Evolutionary conservation across 2,329 filamentous ascomycete genomes (phyloP), one percentile per base, ranked within the genome.

Genomic region (Penicillium verrucosum): DNA sequence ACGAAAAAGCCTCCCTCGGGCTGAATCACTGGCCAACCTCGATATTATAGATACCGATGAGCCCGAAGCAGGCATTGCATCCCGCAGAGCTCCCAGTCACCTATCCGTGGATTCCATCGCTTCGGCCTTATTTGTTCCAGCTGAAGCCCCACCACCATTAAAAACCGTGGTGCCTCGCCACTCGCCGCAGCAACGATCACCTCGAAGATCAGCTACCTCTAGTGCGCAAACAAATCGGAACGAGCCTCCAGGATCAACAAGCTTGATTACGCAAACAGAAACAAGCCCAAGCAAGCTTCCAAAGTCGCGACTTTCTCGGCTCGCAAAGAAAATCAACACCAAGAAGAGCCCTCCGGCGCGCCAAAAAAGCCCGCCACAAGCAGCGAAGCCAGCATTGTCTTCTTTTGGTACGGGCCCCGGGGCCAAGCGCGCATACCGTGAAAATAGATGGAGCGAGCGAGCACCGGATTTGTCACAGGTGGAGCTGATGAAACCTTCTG

Each of bases 381-480:
- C 32, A 23, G 41, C 32, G 23, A 52, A 30, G 43, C 32, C 50
- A n/a, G 12, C 12, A 37, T 25, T 52, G 14, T 52, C 41, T 46
- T 27, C 29, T 7, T 52, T 46, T 23, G 50, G 32, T n/a, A 30
- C 32, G 14, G 41, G 50, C 21, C 23, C 23, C 4, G 41, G 12
- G 5, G 7, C 5, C 8, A 37, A 52, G 29, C 42, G 46, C 23
- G 52, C 54, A 18, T 36, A 25, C 23, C 32, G 27, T 9, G n/a
- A 27, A 23, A 43, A n/a, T 7, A 61, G 68, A 42, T 58, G 58
- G 8, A 56, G 64, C 34, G 75, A 77, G 32, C 68, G 65, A 40
- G 61, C 65, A n/a, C 75, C 76, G 16, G 66, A 76, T 59, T 65
- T 71, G 23, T 67, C 59, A 18, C 63, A 73, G 41, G 46, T 78